phyloP scores from a whole-genome alignment of 2,329 filamentous ascomycete genomes.

The Aspergillus japonicus region DNA sequence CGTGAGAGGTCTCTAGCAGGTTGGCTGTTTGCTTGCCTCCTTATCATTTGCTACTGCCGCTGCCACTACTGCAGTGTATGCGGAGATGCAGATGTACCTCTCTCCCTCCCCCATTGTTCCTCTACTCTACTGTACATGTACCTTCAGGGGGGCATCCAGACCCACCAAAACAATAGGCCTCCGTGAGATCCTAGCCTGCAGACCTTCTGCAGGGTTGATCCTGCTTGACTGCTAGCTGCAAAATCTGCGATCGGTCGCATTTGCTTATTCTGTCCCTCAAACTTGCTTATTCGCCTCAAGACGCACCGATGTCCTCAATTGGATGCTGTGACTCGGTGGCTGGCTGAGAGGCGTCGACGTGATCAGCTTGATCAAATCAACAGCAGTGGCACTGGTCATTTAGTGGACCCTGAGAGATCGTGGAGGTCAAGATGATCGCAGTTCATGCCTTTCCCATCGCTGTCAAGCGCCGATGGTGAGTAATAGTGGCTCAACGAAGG shows the following conservation, averaged over 20 bases:
- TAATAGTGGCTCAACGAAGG: background rate
- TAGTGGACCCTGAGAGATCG: background rate
- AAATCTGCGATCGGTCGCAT: too few relatives aligned
- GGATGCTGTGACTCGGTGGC: background rate
- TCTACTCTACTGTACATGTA: background rate
- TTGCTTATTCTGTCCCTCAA: too few relatives aligned
- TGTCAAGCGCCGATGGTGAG: background rate
- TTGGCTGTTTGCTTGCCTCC: background rate
- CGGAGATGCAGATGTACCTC: background rate
- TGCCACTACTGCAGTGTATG: background rate
- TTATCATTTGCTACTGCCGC: background rate
- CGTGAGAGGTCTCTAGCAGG: background rate
- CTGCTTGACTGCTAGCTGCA: too few relatives aligned
- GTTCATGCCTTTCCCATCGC: background rate
- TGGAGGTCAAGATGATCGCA: background rate
- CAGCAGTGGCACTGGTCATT: background rate
- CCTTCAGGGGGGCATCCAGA: too few relatives aligned
- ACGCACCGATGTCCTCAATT: background rate
- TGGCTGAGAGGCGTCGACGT: background rate
- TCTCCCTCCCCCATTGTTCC: background rate
- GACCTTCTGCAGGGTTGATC: too few relatives aligned
- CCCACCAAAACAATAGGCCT: background rate
- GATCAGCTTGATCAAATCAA: background rate
- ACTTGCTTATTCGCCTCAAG: too few relatives aligned
- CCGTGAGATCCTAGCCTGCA: background rate